Evolutionary conservation across 768 basidiomycete species (phyloP), one percentile per base, ranked within the genome.

Genomic region (Lactifluus volemus): DNA sequence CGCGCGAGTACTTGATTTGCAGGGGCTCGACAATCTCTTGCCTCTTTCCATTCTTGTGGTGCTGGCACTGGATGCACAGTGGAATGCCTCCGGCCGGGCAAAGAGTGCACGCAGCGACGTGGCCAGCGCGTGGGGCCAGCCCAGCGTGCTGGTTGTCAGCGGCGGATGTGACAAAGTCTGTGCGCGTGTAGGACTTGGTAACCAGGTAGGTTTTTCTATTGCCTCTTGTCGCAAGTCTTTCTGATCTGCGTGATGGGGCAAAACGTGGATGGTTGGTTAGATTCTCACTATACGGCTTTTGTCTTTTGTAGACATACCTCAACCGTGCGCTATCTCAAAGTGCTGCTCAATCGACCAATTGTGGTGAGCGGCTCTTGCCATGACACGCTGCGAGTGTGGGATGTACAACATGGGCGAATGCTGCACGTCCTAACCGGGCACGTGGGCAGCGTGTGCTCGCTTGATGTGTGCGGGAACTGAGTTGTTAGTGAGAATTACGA

Each of bases 151-250:
- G 84, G n/a, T 96, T 19, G 88, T 98, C 25, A 93, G 88, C 61
- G 95, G 91, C 1, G 95, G 93, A 4, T 97, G 96, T 68, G 96
- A 99, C 69, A 88, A 95, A 67, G 81, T 83, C 49, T n/a, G 25
- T 99, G n/a, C 78, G 88, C 41, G 91, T 99, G 0, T 98, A 96
- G 96, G 84, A 88, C 65, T 87, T 90, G 0, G 75, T 79, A 10
- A 86, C 87, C 45, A 95, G 94, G 92, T 94, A 69, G 65, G 85
- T 73, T 21, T 48, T 36, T n/a, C n/a, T n/a, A n/a, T n/a, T 45
- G 9, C 47, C 21, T 12, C 30, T 49, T 30, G 25, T 25, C 25
- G 25, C 2, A 25, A 25, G 2, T 25, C 25, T 25, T 25, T 25
- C 25, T 25, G 25, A 25, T 25, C 25, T 25, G 25, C 25, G 25